A percentile compares a stretch with the other conserved stretches of the same genome.
Conservation (phyloP, 768 basidiomycete genomes). For the Suillus bovinus region DNA sequence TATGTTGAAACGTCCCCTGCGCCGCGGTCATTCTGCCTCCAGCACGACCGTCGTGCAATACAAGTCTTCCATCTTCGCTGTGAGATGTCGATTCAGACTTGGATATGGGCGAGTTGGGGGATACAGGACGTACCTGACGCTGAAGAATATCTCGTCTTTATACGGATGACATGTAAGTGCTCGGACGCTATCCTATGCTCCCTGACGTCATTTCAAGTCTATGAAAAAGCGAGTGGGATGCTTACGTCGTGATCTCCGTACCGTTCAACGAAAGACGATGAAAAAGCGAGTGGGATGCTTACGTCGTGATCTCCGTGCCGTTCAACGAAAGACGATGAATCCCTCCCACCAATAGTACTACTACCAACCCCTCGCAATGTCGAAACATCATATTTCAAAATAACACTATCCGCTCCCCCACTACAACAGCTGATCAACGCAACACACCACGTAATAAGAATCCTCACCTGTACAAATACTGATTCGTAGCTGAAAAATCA, state of each 20-base stretch:
- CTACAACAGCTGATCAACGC: slow-evolving; percentile 31
- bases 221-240: background rate
- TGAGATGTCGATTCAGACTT: background rate
- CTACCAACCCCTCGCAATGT: slow-evolving; percentile 27
- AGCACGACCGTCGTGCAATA: slow-evolving; percentile 60
- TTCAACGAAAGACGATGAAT: slow-evolving; percentile 19
- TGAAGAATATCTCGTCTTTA: slow-evolving; percentile 68
- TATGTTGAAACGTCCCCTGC: slow-evolving; percentile 53
- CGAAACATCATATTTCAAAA: slow-evolving; percentile 56
- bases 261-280: slow-evolving; percentile 21
- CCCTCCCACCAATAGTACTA: background rate
- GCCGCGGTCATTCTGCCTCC: slow-evolving; percentile 36
- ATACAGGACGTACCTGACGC: background rate
- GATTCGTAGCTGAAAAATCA: slow-evolving; percentile 67
- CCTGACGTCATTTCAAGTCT: background rate
- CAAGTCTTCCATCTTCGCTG: slow-evolving; percentile 72
- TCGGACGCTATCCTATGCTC: slow-evolving; percentile 63
- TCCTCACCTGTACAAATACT: slow-evolving; percentile 61
- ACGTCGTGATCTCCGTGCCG: slow-evolving; percentile 35
- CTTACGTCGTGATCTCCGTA: slow-evolving; percentile 36
- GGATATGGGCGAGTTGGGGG: background rate
- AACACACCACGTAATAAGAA: background rate
- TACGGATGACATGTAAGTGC: slow-evolving; percentile 64
- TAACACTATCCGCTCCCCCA: slow-evolving; percentile 52
- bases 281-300: slow-evolving; percentile 9